phyloP scores from a whole-genome alignment of 2,329 filamentous ascomycete species.

The Penicillium sp. region DNA sequence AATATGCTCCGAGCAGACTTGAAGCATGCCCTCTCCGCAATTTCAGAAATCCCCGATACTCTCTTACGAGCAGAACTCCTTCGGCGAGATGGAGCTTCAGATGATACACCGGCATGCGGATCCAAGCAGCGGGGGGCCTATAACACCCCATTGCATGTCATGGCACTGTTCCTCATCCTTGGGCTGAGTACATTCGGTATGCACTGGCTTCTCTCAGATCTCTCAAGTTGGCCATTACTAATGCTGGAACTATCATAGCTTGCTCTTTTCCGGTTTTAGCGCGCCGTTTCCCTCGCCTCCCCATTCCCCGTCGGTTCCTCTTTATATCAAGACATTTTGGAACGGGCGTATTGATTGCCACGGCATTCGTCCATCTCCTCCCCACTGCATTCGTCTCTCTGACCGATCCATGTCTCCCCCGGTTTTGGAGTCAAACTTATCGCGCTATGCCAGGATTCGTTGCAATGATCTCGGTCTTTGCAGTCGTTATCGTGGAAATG shows the following conservation, averaged over 20 bases:
- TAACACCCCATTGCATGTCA: conserved; percentile 65
- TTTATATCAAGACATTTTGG: conserved; percentile 60
- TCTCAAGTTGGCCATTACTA: conserved; percentile 1
- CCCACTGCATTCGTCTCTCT: conserved; percentile 61
- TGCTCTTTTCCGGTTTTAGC: conserved; percentile 62
- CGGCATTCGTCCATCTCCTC: conserved; percentile 59
- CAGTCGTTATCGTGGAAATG: conserved; percentile 83
- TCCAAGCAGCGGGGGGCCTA: conserved; percentile 47
- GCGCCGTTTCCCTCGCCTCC: conserved; percentile 58
- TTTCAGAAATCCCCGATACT: conserved; percentile 34
- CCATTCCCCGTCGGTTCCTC: conserved; percentile 57
- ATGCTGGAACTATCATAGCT: conserved; percentile 37
- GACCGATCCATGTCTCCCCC: conserved; percentile 66
- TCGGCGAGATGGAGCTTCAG: conserved; percentile 23
- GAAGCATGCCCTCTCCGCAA: conserved; percentile 19
- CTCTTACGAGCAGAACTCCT: conserved; percentile 34
- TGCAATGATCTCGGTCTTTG: conserved; percentile 75
- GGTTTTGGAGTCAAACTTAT: conserved; percentile 77
- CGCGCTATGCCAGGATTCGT: conserved; percentile 75
- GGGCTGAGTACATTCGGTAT: conserved; percentile 47
- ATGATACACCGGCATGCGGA: conserved; percentile 34
- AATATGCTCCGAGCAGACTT: conserved; percentile 12
- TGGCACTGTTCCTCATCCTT: conserved; percentile 66
- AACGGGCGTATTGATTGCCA: conserved; percentile 56
- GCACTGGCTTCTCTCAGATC: not conserved